Conservation (phyloP, 2,329 filamentous ascomycete species). For the Sporothrix dimorphospora region DNA sequence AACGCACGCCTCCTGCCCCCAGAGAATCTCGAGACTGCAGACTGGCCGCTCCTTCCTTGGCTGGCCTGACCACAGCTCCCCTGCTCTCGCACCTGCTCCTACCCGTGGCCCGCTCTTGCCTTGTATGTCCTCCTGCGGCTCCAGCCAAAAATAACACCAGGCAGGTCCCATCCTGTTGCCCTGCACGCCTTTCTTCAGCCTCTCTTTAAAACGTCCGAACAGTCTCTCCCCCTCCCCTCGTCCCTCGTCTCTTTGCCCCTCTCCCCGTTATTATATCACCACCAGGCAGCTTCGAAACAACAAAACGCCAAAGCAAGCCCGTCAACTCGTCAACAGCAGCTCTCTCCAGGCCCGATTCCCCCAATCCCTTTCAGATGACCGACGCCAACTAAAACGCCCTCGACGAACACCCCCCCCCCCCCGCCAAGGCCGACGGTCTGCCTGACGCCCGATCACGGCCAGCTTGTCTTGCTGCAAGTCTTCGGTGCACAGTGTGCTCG, state of each 20-base stretch:
- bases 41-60: conserved; percentile 17
- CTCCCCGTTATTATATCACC: conserved; percentile 4
- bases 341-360: neutral
- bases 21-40: neutral
- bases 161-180: conserved; percentile 1
- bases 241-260: neutral
- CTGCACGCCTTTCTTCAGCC: conserved; percentile 15
- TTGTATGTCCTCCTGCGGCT: conserved; percentile 3
- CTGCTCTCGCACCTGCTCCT: neutral
- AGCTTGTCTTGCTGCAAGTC: neutral
- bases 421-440: conserved; percentile 13
- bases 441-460: conserved; percentile 13
- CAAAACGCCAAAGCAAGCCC: neutral
- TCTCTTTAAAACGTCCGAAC: conserved; percentile 22
- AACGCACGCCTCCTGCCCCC: neutral
- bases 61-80: conserved; percentile 18
- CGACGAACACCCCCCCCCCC: conserved; percentile 1
- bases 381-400: neutral
- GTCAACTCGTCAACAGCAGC: neutral
- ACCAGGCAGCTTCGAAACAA: conserved; percentile 9
- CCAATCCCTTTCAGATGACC: neutral
- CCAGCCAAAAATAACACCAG: conserved; percentile 22
- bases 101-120: conserved; percentile 17
- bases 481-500: neutral
- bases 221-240: neutral